Evolutionary conservation across 805 yeast species (phyloP), one percentile per base, ranked within the genome.

Genomic region (Hanseniaspora hatyaiensis): DNA sequence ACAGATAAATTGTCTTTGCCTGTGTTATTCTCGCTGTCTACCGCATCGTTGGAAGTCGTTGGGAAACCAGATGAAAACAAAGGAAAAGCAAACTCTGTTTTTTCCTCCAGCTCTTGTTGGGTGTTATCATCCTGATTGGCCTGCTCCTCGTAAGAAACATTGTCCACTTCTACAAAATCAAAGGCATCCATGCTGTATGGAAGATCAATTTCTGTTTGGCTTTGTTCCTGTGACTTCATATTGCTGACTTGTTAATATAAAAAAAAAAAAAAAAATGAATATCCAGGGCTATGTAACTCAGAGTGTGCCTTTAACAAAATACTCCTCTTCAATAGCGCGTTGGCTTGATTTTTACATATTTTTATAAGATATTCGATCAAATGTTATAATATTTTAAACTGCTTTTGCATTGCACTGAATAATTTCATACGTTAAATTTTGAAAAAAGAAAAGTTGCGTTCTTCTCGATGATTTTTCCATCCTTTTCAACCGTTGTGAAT

Each of bases 91-190:
- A 30, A 48, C 19, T 48, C 47, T 36, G 31, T 18, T 11, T 39
- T 26, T 2, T 40, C 47, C 6, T 41, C 47, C 2, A 4, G 22
- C 3, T 40, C 15, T 12, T 8, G 29, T 6, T 13, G 31, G 30
- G 18, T 28, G 12, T 39, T 16, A 9, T 20, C 28, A 22, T 26
- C 33, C 20, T 22, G 19, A 30, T 28, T 20, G 13, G 36, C 29
- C 6, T 26, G 29, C 11, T 6, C n/a, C 13, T 18, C 30, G 24
- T n/a, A n/a, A n/a, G n/a, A n/a, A n/a, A n/a, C n/a, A n/a, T 44
- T 28, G 36, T 45, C 42, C 3, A 45, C 42, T 45, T 45, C 49
- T 3, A 45, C 32, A 24, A 45, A 45, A 6, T 45, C 49, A 45
- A 45, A 45, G 2, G 13, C 24, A 6, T 34, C 32, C 18, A 45